Evolutionary conservation across 1,284 basidiomycete genomes (phyloP).

Genomic region (Coniophora puteana): DNA sequence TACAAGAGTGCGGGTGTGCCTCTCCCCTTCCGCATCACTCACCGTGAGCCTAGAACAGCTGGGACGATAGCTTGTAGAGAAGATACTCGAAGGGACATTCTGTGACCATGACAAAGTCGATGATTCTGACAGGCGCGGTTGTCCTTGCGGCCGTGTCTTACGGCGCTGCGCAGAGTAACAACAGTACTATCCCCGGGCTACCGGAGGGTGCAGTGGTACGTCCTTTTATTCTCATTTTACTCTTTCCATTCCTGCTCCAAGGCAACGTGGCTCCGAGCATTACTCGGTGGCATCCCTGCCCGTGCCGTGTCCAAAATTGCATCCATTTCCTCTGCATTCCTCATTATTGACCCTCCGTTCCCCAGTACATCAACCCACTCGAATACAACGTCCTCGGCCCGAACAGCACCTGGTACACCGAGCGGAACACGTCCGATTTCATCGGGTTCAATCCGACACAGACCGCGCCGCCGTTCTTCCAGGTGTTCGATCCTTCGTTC

Average conservation of each 20-base stretch:
- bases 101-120: slow-evolving; percentile 1
- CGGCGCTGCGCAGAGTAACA: not conserved
- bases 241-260: too few relatives aligned
- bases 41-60: too few relatives aligned
- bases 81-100: too few relatives aligned
- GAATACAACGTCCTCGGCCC: slow-evolving; percentile 41
- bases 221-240: too few relatives aligned
- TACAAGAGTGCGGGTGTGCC: not conserved
- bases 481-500: slow-evolving; percentile 63
- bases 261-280: slow-evolving; percentile 1
- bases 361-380: slow-evolving; percentile 40
- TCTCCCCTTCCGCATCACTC: slow-evolving; percentile 1
- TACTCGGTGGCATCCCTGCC: slow-evolving; percentile 34
- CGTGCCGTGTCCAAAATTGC: slow-evolving; percentile 11
- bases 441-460: slow-evolving; percentile 44
- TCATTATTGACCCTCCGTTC: too few relatives aligned
- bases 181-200: slow-evolving; percentile 5
- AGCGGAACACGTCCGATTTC: slow-evolving; percentile 33
- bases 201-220: slow-evolving; percentile 9
- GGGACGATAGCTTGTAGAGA: too few relatives aligned
- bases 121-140: slow-evolving; percentile 1
- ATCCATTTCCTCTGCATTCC: slow-evolving; percentile 4
- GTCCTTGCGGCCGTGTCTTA: not conserved
- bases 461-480: slow-evolving; percentile 57
- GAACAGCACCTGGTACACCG: slow-evolving; percentile 30